Percentiles rank a stretch among this genome's conserved stretches.
These are phyloP conservation scores for Penicillium goetzii DNA, from an alignment of 495 filamentous ascomycete species.

Conservation along the genomic window DNA sequence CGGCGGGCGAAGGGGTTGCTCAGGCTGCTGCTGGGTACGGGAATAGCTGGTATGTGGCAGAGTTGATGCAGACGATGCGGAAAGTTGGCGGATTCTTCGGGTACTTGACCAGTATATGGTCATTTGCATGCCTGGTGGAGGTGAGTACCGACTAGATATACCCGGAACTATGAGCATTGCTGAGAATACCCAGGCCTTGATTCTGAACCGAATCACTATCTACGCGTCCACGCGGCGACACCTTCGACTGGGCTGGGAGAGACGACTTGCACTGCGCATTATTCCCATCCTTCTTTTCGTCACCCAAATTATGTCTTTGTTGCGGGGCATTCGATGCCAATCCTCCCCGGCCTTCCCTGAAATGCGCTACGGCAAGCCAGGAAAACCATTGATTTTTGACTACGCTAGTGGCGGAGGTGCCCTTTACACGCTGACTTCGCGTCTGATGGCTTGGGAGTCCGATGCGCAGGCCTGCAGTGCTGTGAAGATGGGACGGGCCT, in stretches of 20 bases:
- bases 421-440: slow-evolving; percentile 68
- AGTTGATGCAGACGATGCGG: slow-evolving; percentile 47
- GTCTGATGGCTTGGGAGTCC: slow-evolving; percentile 66
- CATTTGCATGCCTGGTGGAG: slow-evolving; percentile 79
- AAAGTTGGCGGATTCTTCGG: slow-evolving; percentile 86
- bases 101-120: slow-evolving; percentile 94
- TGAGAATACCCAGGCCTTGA: slow-evolving; percentile 62
- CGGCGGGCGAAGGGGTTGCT: slow-evolving; percentile 34
- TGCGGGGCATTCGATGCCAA: slow-evolving; percentile 91
- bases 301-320: slow-evolving; percentile 65
- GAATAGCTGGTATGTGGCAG: slow-evolving; percentile 37
- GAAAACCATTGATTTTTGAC: slow-evolving; percentile 68
- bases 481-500: slow-evolving; percentile 66
- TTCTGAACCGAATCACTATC: slow-evolving; percentile 90
- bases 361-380: slow-evolving; percentile 72
- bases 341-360: slow-evolving; percentile 76
- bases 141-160: slow-evolving; percentile 42
- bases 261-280: slow-evolving; percentile 73
- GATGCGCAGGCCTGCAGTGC: slow-evolving; percentile 73
- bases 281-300: slow-evolving; percentile 75
- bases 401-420: slow-evolving; percentile 71
- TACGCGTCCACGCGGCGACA: slow-evolving; percentile 86
- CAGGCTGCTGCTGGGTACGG: slow-evolving; percentile 36
- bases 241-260: slow-evolving; percentile 68
- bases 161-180: neutral